Evolutionary conservation across 768 basidiomycete genomes (phyloP), one percentile per base, ranked within the genome.

Genomic region (Serendipita sp.): DNA sequence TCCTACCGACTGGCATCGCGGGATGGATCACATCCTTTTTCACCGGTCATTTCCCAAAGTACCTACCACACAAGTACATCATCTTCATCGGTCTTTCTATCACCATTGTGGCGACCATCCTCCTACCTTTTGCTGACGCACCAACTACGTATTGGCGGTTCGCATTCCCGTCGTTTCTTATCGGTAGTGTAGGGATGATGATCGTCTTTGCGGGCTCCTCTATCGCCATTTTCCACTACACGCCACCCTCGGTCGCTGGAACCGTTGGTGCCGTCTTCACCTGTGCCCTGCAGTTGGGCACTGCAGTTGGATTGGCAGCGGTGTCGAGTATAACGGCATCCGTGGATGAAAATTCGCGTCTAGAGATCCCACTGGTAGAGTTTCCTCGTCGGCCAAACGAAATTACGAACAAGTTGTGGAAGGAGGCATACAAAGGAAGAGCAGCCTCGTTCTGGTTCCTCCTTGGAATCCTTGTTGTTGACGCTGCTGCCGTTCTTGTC

Each of bases 221-320:
- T 67, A 78, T 83, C 52, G 79, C 80, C 15, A 75, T 83, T 44
- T 77, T 83, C 71, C 76, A 74, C 66, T 76, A 76, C 41, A 77
- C 76, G 3, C 81, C 81, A 3, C 65, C 78, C 5, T 73, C 74
- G 16, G 77, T 80, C 69, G 75, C 80, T 2, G 82, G 83, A 44
- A 79, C 78, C 3, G 76, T 82, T 11, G 80, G 80, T 23, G 83
- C 82, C 15, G 78, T 84, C 45, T 81, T 81, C 74, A 81, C 80
- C 65, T 76, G 77, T 23, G 78, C 79, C 11, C 75, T 82, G 1
- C 80, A 84, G 70, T 72, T 81, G 65, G 81, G 81, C 41, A 76
- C 76, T 8, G 82, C 83, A 3, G 72, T 80, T 23, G 81, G 80
- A 18, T 72, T 80, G 36, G 79, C 83, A 15, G 75, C 76, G 28